Percentiles rank a stretch among this genome's conserved stretches.
Conservation (phyloP, 805 yeast genomes). For the Saturnispora saitoi region DNA sequence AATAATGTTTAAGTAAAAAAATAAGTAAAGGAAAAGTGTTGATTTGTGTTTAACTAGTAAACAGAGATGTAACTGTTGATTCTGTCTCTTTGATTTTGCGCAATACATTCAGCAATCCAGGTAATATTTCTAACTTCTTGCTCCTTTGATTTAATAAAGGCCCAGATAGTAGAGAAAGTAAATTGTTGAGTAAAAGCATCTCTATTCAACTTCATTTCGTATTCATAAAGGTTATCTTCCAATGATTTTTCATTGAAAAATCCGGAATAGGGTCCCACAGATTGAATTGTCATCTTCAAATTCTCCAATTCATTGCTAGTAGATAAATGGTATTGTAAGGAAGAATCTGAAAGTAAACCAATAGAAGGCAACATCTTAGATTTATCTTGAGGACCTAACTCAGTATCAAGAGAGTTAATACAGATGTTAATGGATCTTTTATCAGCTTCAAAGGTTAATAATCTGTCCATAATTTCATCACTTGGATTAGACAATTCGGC, state of each 20-base stretch:
- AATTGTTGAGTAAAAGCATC: constrained; percentile 96
- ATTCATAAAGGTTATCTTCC: constrained; percentile 89
- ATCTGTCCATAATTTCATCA: constrained; percentile 64
- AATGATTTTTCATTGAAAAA: constrained; percentile 54
- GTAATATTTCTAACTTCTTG: constrained; percentile 96
- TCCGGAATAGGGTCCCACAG: constrained; percentile 56
- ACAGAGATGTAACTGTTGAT: constrained; percentile 87
- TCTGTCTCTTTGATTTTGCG: constrained; percentile 94
- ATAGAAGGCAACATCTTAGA: constrained; percentile 65
- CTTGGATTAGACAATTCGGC: constrained; percentile 65
- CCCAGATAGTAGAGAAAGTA: constrained; percentile 84
- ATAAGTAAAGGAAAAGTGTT: not conserved
- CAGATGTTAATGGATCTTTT: constrained; percentile 88
- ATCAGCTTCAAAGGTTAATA: constrained; percentile 89
- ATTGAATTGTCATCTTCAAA: constrained; percentile 55
- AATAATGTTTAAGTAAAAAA: not conserved
- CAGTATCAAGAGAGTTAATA: constrained; percentile 80
- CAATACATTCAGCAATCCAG: constrained; percentile 99
- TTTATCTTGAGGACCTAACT: constrained; percentile 66
- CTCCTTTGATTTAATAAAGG: constrained; percentile 92
- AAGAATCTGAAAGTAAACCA: constrained; percentile 70
- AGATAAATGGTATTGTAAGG: constrained; percentile 55
- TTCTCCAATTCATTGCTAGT: constrained; percentile 80
- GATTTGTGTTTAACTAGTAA: constrained; percentile 33
- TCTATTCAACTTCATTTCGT: constrained; percentile 87